These are phyloP conservation scores for Solanum boliviense DNA, from an alignment of 257 asterid species.

Conservation along the genomic window DNA sequence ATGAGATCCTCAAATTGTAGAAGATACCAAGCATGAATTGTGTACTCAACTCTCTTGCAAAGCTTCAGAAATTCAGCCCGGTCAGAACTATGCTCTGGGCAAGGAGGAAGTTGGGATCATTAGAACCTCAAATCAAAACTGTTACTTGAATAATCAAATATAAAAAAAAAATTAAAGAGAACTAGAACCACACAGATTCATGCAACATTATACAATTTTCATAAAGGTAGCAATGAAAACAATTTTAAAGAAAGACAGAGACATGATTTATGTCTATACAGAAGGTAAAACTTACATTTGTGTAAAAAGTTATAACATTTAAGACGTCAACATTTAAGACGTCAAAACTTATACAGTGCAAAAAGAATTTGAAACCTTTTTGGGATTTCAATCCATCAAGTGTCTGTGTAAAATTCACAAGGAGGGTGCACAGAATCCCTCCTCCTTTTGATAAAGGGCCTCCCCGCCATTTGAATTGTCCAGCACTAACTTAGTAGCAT, in stretches of 20 bases:
- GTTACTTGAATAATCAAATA: not conserved
- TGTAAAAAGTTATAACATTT: not conserved
- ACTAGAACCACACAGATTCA: not conserved
- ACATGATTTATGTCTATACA: not conserved
- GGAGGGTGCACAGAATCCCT: not conserved
- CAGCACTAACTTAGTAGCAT: not conserved
- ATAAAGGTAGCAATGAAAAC: not conserved
- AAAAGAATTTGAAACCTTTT: not conserved
- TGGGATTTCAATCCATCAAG: not conserved
- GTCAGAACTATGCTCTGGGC: slow-evolving; percentile 74
- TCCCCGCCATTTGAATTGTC: not conserved
- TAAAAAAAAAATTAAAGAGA: not conserved
- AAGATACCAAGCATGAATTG: slow-evolving; percentile 93
- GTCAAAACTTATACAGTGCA: not conserved
- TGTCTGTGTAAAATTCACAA: not conserved
- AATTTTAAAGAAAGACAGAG: not conserved
- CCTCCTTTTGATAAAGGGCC: not conserved
- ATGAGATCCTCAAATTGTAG: slow-evolving; percentile 98
- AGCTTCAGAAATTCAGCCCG: slow-evolving; percentile 90
- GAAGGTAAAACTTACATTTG: not conserved
- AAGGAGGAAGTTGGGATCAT: not conserved
- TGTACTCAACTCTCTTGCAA: slow-evolving; percentile 94
- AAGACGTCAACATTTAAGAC: not conserved
- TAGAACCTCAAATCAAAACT: not conserved
- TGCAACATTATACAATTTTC: not conserved